Evolutionary conservation across 257 asterid genomes (phyloP).

Genomic region (Solanum piurae): DNA sequence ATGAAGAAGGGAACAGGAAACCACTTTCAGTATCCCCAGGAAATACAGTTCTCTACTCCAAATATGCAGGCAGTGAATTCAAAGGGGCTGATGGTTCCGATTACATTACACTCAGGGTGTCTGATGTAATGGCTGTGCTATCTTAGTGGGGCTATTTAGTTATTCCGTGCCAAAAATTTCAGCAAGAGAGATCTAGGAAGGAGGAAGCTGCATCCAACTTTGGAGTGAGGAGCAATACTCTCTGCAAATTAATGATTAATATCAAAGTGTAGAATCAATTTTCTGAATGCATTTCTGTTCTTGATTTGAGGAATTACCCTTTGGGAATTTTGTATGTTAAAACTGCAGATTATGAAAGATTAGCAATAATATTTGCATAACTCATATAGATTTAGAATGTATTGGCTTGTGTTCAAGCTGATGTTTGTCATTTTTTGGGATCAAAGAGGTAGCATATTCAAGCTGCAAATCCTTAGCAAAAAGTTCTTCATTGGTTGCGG

Average conservation of each 20-base stretch:
- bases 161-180: background rate
- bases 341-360: background rate
- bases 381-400: background rate
- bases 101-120: constrained; percentile 58
- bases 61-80: constrained; percentile 85
- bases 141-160: constrained; percentile 22
- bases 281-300: background rate
- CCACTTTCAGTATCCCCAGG: constrained; percentile 57
- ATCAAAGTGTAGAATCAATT: background rate
- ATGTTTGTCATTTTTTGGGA: background rate
- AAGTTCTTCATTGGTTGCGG: background rate
- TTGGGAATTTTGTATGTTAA: background rate
- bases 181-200: background rate
- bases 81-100: constrained; percentile 68
- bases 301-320: background rate
- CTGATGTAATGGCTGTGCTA: constrained; percentile 80
- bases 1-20: constrained; percentile 79
- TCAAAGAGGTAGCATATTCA: background rate
- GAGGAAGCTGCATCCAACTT: background rate
- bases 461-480: background rate
- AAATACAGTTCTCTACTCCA: constrained; percentile 72
- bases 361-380: background rate
- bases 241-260: constrained; percentile 1
- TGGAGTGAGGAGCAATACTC: background rate
- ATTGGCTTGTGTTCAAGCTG: background rate